Base-by-base conservation (phyloP, 164 flowering plant species). In the Euptelea pleiosperma region DNA sequence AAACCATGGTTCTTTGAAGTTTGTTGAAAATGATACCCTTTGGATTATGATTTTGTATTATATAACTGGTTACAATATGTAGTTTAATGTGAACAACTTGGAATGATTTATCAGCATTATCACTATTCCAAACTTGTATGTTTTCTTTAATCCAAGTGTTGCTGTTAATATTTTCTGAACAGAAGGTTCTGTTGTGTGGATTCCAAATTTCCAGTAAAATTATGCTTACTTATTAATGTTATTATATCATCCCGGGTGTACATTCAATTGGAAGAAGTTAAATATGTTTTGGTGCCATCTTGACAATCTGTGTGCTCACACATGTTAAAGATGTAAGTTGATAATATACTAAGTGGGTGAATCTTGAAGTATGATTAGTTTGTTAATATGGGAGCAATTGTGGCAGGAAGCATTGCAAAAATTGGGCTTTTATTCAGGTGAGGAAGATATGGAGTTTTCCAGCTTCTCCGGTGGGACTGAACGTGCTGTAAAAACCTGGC, bases 401-500 rank as follows among this genome's bases (percentile, higher is more conserved):
- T 58, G 63, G 35, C 84, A 92, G 98, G 97, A 93, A 67, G 96
- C 91, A 35, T 63, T 89, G 65, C 76, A 61, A 60, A 82, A 64
- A 22, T 67, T 87, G 70, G 98, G 98, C 44, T 89, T 89, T 73
- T 89, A 86, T 77, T 87, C 87, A 6, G 97, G 98, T 26, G 98
- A 93, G 65, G 96, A 89, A 71, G 98, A 89, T 66, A 73, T 80
- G 69, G 96, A 87, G 46, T 92, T 8, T 62, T 85, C 88, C 31
- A 82, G 81, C 75, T 93, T 89, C 73, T 82, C 91, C 22, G 77
- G 73, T 66, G 96, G 89, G 26, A 93, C 98, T 49, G 87, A 81
- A 70, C 79, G 94, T 52, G 97, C 97, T 61, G 89, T 93, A 9
- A 89, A 93, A 74, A 86, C 92, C 42, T 89, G 98, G 97, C 98